Percentiles rank a stretch among this genome's conserved stretches.
phyloP scores from a whole-genome alignment of 352 stramenopile genomes.

The Globisporangium paroecandrum region DNA sequence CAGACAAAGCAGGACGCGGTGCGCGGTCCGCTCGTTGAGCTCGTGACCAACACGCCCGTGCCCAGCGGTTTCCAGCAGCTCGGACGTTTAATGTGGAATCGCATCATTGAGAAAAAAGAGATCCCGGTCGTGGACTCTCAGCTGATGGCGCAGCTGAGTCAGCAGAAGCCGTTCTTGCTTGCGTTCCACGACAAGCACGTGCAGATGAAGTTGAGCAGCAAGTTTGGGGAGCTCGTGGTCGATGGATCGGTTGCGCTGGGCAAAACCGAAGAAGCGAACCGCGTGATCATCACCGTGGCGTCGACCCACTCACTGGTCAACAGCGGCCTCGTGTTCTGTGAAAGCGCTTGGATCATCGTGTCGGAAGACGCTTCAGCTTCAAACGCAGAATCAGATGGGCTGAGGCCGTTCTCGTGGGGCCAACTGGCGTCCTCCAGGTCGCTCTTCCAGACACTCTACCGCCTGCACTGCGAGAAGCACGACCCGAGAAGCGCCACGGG shows the following conservation, averaged over 20 bases:
- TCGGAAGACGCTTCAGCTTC: not conserved
- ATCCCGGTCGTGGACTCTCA: not conserved
- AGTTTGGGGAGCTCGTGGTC: not conserved
- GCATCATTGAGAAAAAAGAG: slow-evolving; percentile 1
- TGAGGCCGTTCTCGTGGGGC: not conserved
- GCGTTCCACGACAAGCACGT: slow-evolving; percentile 6
- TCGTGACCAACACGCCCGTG: slow-evolving; percentile 16
- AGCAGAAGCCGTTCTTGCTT: not conserved
- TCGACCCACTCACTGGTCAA: not conserved
- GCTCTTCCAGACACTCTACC: slow-evolving; percentile 12
- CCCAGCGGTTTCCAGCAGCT: not conserved
- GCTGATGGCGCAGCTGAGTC: too few relatives aligned
- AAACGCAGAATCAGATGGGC: not conserved
- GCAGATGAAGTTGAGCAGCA: not conserved
- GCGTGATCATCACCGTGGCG: not conserved
- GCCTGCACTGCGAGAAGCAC: slow-evolving; percentile 1
- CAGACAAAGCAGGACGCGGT: slow-evolving; percentile 1
- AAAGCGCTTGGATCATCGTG: not conserved
- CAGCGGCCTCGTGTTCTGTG: not conserved
- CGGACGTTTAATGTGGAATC: not conserved
- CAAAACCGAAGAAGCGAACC: not conserved
- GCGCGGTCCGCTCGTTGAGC: slow-evolving; percentile 8
- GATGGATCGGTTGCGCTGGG: not conserved
- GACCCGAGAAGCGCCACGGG: not conserved
- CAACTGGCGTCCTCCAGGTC: not conserved